These are phyloP conservation scores for Mucor ambiguus DNA, from an alignment of 371 early-diverging fungal species.

Conservation along the genomic window DNA sequence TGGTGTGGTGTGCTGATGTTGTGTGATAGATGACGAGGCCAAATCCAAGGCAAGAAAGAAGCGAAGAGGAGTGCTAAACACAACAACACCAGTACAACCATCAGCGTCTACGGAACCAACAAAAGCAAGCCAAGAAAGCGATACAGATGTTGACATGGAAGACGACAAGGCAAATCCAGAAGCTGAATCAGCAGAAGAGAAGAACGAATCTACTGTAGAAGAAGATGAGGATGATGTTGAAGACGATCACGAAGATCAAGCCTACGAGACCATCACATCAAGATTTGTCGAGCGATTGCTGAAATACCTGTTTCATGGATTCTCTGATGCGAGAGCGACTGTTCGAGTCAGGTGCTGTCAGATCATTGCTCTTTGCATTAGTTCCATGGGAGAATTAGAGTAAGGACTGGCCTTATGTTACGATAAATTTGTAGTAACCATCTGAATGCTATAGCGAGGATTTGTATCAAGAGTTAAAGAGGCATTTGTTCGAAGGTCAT, in stretches of 20 bases:
- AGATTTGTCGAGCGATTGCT: conserved; percentile 75
- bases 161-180: conserved; percentile 1
- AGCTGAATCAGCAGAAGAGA: conserved; percentile 14
- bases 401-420: conserved; percentile 31
- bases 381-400: conserved; percentile 82
- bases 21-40: conserved; percentile 1
- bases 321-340: conserved; percentile 71
- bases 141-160: not conserved
- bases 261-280: conserved; percentile 63
- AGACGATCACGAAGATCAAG: conserved; percentile 39
- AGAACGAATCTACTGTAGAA: conserved; percentile 12
- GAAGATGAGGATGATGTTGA: conserved; percentile 22
- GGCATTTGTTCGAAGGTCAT: conserved; percentile 68
- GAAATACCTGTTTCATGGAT: conserved; percentile 71
- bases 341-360: conserved; percentile 83
- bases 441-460: conserved; percentile 60
- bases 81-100: not conserved
- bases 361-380: conserved; percentile 75
- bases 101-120: not conserved
- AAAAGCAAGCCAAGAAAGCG: not conserved
- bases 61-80: not conserved
- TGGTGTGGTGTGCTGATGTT: not conserved
- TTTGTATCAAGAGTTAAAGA: conserved; percentile 69
- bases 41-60: conserved; percentile 7
- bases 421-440: not conserved